Conservation (phyloP, 495 filamentous ascomycete species). For the Tirmania nivea region DNA sequence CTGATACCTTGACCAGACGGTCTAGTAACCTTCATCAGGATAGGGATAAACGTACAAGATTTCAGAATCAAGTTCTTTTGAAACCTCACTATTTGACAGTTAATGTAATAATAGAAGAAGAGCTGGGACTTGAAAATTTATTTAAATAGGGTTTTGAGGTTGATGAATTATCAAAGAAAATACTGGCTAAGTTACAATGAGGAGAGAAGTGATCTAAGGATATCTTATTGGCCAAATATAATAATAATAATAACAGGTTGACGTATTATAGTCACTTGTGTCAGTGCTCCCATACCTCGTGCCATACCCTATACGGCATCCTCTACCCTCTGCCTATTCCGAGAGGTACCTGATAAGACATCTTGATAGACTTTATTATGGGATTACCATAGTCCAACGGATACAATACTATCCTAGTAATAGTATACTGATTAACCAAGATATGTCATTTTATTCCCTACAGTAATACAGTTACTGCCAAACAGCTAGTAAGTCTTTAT, state of each 20-base stretch:
- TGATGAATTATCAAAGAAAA: not conserved
- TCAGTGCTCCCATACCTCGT: constrained; percentile 3
- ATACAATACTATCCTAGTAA: not conserved
- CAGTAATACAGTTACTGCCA: not conserved
- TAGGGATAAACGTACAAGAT: not conserved
- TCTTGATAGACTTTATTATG: not conserved
- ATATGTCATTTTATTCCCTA: not conserved
- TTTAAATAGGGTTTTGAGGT: not conserved
- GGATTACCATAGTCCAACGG: not conserved
- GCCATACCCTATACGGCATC: constrained; percentile 5
- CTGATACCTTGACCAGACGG: too few species aligned
- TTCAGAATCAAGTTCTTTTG: not conserved
- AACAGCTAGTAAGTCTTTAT: not conserved
- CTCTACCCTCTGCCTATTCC: not conserved
- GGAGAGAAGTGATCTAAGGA: not conserved
- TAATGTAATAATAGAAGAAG: not conserved
- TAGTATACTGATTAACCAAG: not conserved
- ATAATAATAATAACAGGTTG: not conserved
- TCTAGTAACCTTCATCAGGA: not conserved
- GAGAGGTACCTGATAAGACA: not conserved
- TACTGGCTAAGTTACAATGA: not conserved
- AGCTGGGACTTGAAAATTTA: not conserved
- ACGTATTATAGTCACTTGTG: not conserved
- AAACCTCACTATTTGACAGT: not conserved
- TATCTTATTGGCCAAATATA: not conserved